phyloP scores from a whole-genome alignment of 306 rosid genomes.

The Glycine soja region DNA sequence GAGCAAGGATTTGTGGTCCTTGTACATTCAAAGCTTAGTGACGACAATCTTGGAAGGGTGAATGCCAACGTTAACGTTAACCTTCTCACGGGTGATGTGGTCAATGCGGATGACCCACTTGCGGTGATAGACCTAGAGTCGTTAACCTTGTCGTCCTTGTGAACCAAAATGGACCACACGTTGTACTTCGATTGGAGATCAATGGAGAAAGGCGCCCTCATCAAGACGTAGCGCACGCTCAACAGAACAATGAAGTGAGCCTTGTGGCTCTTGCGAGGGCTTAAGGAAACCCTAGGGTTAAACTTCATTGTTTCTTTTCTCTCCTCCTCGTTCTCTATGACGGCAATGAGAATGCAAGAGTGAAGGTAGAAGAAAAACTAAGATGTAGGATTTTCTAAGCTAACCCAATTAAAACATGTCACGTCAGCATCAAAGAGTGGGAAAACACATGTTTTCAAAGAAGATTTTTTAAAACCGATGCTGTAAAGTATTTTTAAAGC shows the following conservation, averaged over 20 bases:
- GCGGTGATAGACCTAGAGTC: slow-evolving; percentile 89
- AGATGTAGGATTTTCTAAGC: slow-evolving; percentile 44
- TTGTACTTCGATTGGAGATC: slow-evolving; percentile 91
- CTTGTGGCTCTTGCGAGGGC: slow-evolving; percentile 94
- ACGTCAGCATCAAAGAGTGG: too few species aligned
- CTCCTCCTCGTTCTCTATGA: not conserved
- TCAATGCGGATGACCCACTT: slow-evolving; percentile 97
- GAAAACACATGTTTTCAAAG: too few species aligned
- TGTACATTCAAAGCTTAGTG: slow-evolving; percentile 83
- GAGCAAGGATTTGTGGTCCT: slow-evolving; percentile 85
- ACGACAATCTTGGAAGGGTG: slow-evolving; percentile 80
- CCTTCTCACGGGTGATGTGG: slow-evolving; percentile 94
- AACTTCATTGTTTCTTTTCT: slow-evolving; percentile 77
- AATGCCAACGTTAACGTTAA: slow-evolving; percentile 89
- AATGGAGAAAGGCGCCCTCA: slow-evolving; percentile 87
- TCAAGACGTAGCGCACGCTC: slow-evolving; percentile 80
- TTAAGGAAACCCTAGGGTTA: slow-evolving; percentile 85
- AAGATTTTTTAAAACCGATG: too few species aligned
- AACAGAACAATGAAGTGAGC: slow-evolving; percentile 97
- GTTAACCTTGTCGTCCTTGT: slow-evolving; percentile 94
- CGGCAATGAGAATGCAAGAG: slow-evolving; percentile 16
- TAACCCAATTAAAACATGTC: too few species aligned
- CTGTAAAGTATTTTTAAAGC: too few species aligned
- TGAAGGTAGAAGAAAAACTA: not conserved
- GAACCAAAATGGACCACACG: slow-evolving; percentile 86